Percentiles rank a stretch among this genome's conserved stretches.
phyloP scores from a whole-genome alignment of 2,329 filamentous ascomycete species.

The Nectriaceae sp. region DNA sequence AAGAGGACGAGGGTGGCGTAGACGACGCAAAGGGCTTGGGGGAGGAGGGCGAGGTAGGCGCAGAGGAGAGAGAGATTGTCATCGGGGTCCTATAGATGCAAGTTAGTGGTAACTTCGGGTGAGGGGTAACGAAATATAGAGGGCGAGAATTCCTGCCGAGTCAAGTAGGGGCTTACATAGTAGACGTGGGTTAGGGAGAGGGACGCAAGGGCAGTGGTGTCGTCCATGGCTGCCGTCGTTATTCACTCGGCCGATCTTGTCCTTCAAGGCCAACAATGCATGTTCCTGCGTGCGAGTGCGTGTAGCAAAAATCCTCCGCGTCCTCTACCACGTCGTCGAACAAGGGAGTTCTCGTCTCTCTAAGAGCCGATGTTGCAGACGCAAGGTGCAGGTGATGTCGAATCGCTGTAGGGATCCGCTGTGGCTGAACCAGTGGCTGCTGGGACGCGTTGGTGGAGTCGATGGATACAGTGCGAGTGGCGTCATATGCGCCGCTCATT shows the following conservation, averaged over 20 bases:
- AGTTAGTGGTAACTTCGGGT: constrained; percentile 1
- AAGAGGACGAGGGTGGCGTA: constrained; percentile 91
- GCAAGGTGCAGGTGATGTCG: not conserved
- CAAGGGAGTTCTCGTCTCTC: too few species aligned
- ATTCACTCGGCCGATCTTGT: not conserved
- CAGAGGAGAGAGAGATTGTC: constrained; percentile 85
- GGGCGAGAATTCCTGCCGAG: not conserved
- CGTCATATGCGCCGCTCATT: constrained; percentile 6
- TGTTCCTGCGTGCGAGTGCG: constrained; percentile 2
- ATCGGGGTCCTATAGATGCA: constrained; percentile 69
- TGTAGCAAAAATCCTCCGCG: not conserved
- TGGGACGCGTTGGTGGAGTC: not conserved
- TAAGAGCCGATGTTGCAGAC: too few species aligned
- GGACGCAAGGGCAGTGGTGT: constrained; percentile 71
- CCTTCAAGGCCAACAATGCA: constrained; percentile 6
- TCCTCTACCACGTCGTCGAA: too few species aligned
- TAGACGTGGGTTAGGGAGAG: constrained; percentile 94
- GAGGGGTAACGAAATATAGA: constrained; percentile 1
- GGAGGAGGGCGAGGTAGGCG: constrained; percentile 91
- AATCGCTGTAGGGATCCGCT: not conserved
- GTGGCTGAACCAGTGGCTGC: not conserved
- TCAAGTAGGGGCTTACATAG: constrained; percentile 86
- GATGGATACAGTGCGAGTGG: constrained; percentile 3
- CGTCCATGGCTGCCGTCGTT: constrained; percentile 26
- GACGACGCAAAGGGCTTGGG: constrained; percentile 85